A percentile compares a stretch with the other conserved stretches of the same genome.
These are phyloP conservation scores for Phytophthora sp. DNA, from an alignment of 352 stramenopile genomes.

Conservation along the genomic window DNA sequence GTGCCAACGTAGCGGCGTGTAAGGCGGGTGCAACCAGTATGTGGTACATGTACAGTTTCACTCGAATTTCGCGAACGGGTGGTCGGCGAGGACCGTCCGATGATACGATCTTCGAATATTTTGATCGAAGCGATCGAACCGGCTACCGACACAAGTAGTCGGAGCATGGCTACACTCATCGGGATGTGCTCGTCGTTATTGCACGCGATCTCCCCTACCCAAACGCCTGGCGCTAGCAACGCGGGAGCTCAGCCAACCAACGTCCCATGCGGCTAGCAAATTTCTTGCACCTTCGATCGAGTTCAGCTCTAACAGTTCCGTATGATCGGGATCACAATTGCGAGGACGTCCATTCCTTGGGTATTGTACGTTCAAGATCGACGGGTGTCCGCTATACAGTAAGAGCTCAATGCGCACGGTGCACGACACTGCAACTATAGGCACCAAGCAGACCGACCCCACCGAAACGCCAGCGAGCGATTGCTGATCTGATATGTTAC, in stretches of 20 bases:
- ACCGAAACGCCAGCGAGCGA: too few species aligned
- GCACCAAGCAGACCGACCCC: too few species aligned
- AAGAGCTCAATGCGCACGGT: too few species aligned
- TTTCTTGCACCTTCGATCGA: not conserved
- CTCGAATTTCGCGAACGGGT: constrained; percentile 20
- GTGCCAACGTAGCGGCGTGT: constrained; percentile 1
- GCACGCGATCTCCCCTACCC: constrained; percentile 9
- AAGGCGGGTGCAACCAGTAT: constrained; percentile 10
- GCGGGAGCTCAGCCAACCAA: constrained; percentile 2
- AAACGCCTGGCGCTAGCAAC: constrained; percentile 7
- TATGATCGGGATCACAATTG: not conserved
- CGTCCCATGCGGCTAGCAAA: too few species aligned
- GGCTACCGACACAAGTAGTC: constrained; percentile 32
- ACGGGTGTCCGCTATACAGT: too few species aligned
- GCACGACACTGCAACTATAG: too few species aligned
- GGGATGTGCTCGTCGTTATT: constrained; percentile 13
- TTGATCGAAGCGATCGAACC: constrained; percentile 29
- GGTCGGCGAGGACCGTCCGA: constrained; percentile 4
- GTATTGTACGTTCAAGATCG: too few species aligned
- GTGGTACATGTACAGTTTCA: not conserved
- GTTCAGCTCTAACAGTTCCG: not conserved
- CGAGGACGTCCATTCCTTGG: too few species aligned
- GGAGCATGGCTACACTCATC: constrained; percentile 35
- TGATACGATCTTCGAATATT: constrained; percentile 32
- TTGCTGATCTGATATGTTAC: too few species aligned